phyloP scores from a whole-genome alignment of 2,329 filamentous ascomycete species.

The Onygena corvina region DNA sequence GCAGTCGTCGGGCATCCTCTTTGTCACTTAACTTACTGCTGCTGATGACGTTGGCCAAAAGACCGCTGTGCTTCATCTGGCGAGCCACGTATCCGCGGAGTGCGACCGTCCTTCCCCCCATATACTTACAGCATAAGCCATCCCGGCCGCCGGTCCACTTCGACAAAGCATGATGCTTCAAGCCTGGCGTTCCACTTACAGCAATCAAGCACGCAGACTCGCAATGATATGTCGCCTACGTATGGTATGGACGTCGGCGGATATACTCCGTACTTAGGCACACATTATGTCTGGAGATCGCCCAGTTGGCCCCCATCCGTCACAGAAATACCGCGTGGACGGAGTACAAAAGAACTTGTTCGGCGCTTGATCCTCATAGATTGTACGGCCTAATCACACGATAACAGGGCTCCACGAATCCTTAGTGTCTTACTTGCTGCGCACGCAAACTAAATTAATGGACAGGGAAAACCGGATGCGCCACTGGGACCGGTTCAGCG shows the following conservation, averaged over 20 bases:
- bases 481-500: background rate
- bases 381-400: background rate
- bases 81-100: conserved; percentile 1
- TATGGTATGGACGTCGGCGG: no score
- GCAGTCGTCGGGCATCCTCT: background rate
- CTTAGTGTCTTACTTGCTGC: conserved; percentile 6
- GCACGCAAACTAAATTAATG: conserved; percentile 5
- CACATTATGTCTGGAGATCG: background rate
- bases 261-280: no score
- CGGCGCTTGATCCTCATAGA: background rate
- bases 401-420: conserved; percentile 1
- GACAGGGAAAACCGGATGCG: conserved; percentile 1
- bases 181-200: conserved; percentile 3
- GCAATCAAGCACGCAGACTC: conserved; percentile 1
- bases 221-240: background rate
- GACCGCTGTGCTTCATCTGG: background rate
- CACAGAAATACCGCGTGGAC: background rate
- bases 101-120: background rate
- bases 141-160: background rate
- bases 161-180: background rate
- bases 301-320: background rate
- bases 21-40: no score
- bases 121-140: background rate
- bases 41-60: background rate
- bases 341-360: conserved; percentile 1